phyloP scores from a whole-genome alignment of 768 basidiomycete genomes.

The Suillus alpinus region DNA sequence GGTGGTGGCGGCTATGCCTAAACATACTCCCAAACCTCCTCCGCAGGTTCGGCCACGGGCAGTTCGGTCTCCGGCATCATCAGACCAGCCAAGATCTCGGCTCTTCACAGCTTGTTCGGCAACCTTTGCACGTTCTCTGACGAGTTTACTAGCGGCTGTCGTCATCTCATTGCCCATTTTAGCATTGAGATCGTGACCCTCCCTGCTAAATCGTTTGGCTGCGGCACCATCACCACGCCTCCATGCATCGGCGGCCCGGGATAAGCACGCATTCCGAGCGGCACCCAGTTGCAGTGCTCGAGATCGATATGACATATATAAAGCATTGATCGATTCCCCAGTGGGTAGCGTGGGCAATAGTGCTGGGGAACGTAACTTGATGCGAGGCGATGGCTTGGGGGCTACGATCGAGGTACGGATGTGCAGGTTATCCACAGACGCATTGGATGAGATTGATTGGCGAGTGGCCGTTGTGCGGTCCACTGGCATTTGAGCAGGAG shows the following conservation, averaged over 20 bases:
- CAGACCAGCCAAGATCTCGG: slow-evolving; percentile 73
- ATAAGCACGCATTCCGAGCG: slow-evolving; percentile 90
- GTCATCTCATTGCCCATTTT: slow-evolving; percentile 88
- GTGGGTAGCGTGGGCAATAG: slow-evolving; percentile 88
- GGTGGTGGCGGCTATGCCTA: slow-evolving; percentile 77
- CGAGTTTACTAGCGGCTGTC: slow-evolving; percentile 79
- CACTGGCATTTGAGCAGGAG: slow-evolving; percentile 29
- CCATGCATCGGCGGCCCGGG: slow-evolving; percentile 95
- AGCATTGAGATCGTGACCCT: slow-evolving; percentile 90
- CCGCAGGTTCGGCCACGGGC: slow-evolving; percentile 75
- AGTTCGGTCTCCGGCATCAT: slow-evolving; percentile 78
- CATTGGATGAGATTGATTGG: slow-evolving; percentile 50
- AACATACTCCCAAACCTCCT: slow-evolving; percentile 77
- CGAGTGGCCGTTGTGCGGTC: slow-evolving; percentile 45
- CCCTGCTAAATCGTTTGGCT: slow-evolving; percentile 90
- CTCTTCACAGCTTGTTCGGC: slow-evolving; percentile 73
- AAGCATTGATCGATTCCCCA: slow-evolving; percentile 69
- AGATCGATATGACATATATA: slow-evolving; percentile 89
- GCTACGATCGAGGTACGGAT: slow-evolving; percentile 70
- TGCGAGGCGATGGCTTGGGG: slow-evolving; percentile 77
- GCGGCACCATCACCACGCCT: slow-evolving; percentile 92
- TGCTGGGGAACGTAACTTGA: slow-evolving; percentile 79
- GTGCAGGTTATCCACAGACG: slow-evolving; percentile 58
- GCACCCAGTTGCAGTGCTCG: slow-evolving; percentile 91
- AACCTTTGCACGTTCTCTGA: slow-evolving; percentile 74